phyloP scores from a whole-genome alignment of 495 filamentous ascomycete species.

The Aspergillus saccharolyticus region DNA sequence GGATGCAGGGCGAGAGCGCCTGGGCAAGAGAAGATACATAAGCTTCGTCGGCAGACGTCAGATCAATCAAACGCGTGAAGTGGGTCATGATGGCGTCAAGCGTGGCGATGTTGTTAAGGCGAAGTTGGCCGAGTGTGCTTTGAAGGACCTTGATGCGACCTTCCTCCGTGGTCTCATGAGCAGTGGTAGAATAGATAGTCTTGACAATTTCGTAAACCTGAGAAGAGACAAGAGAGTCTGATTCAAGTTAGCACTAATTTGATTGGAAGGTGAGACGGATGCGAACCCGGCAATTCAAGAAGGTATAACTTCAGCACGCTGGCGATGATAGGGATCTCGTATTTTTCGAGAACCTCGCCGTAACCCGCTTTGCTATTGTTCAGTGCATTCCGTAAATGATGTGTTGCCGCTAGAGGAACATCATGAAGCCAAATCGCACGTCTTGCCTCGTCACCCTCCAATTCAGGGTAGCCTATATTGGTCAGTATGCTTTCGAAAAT shows the following conservation, averaged over 20 bases:
- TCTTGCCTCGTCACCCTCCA: slow-evolving; percentile 93
- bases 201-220: slow-evolving; percentile 99
- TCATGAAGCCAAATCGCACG: slow-evolving; percentile 92
- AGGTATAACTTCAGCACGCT: slow-evolving; percentile 93
- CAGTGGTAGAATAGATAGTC: slow-evolving; percentile 79
- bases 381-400: slow-evolving; percentile 72
- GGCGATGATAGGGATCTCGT: slow-evolving; percentile 89
- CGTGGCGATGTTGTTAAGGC: slow-evolving; percentile 95
- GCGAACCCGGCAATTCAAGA: slow-evolving; percentile 86
- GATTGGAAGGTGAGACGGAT: background rate
- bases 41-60: slow-evolving; percentile 90
- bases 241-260: slow-evolving; percentile 10
- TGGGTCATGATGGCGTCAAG: slow-evolving; percentile 97
- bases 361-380: slow-evolving; percentile 86
- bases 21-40: slow-evolving; percentile 75
- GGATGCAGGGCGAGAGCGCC: slow-evolving; percentile 76
- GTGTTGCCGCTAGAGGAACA: slow-evolving; percentile 78
- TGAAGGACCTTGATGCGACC: slow-evolving; percentile 88
- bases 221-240: slow-evolving; percentile 94
- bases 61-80: slow-evolving; percentile 92
- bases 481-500: slow-evolving; percentile 10
- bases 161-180: slow-evolving; percentile 64
- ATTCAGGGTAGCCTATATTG: slow-evolving; percentile 75
- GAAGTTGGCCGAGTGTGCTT: slow-evolving; percentile 89
- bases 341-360: slow-evolving; percentile 71